Conservation (phyloP, 768 basidiomycete genomes). For the Xerocomellus amylosporus region DNA sequence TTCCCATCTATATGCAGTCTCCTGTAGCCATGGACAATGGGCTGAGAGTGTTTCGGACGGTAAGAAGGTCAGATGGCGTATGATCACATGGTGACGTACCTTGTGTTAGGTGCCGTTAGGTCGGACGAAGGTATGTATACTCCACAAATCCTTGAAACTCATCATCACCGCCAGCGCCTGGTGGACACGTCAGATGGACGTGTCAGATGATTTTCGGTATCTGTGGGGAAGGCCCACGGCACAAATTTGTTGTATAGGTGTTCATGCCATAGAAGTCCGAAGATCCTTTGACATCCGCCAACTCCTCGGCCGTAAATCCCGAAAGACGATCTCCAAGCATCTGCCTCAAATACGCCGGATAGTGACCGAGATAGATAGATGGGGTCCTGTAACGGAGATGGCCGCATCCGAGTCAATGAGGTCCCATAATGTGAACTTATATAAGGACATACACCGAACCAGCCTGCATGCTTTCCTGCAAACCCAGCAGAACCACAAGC, state of each 20-base stretch:
- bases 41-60: slow-evolving; percentile 33
- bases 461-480: slow-evolving; percentile 37
- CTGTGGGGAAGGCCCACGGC: slow-evolving; percentile 38
- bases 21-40: slow-evolving; percentile 65
- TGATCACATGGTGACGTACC: slow-evolving; percentile 34
- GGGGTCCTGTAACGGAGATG: slow-evolving; percentile 45
- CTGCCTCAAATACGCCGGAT: slow-evolving; percentile 56
- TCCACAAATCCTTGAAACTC: slow-evolving; percentile 62
- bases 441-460: slow-evolving; percentile 49
- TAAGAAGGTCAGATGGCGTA: not conserved
- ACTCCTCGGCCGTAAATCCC: slow-evolving; percentile 54
- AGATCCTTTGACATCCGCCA: slow-evolving; percentile 56
- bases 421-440: not conserved
- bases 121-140: slow-evolving; percentile 61
- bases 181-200: not conserved
- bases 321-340: slow-evolving; percentile 59
- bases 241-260: slow-evolving; percentile 66
- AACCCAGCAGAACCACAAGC: slow-evolving; percentile 21
- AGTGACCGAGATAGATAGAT: slow-evolving; percentile 74
- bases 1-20: slow-evolving; percentile 18
- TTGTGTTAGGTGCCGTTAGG: slow-evolving; percentile 61
- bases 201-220: not conserved
- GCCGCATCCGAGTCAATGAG: not conserved
- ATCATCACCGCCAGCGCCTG: slow-evolving; percentile 58
- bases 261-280: slow-evolving; percentile 75